Evolutionary conservation across 2,329 filamentous ascomycete genomes (phyloP).

Genomic region (Pyricularia pennisetigena): DNA sequence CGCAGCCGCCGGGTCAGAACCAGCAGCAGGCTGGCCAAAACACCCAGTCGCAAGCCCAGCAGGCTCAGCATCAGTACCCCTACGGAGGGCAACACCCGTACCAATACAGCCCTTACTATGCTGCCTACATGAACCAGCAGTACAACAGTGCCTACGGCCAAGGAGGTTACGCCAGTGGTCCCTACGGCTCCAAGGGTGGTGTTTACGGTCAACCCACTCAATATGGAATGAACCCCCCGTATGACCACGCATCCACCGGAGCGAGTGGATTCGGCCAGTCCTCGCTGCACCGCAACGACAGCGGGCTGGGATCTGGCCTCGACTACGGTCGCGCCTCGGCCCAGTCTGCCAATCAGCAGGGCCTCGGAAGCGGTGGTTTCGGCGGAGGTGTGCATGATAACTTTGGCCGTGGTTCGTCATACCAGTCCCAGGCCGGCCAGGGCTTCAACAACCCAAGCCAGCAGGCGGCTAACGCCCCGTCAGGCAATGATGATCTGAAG

Average conservation of each 20-base stretch:
- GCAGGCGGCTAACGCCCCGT: slow-evolving; percentile 32
- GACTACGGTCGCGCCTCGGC: slow-evolving; percentile 43
- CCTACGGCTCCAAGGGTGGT: slow-evolving; percentile 48
- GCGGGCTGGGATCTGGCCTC: slow-evolving; percentile 37
- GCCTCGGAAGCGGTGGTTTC: slow-evolving; percentile 40
- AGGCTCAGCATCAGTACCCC: slow-evolving; percentile 30
- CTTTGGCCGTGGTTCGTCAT: slow-evolving; percentile 42
- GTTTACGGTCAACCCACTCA: slow-evolving; percentile 44
- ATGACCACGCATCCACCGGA: slow-evolving; percentile 45
- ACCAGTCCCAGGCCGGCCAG: slow-evolving; percentile 45
- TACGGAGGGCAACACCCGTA: slow-evolving; percentile 42
- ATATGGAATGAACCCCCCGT: slow-evolving; percentile 47
- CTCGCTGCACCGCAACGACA: slow-evolving; percentile 40
- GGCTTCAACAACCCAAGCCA: slow-evolving; percentile 38
- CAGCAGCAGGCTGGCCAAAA: slow-evolving; percentile 33
- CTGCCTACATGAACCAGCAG: slow-evolving; percentile 42
- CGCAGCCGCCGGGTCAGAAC: slow-evolving; percentile 61
- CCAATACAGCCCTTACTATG: slow-evolving; percentile 53
- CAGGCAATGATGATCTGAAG: slow-evolving; percentile 45
- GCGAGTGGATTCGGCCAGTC: slow-evolving; percentile 43
- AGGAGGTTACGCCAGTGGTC: slow-evolving; percentile 34
- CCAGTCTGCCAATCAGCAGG: slow-evolving; percentile 39
- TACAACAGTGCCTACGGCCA: slow-evolving; percentile 40
- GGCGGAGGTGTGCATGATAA: slow-evolving; percentile 41
- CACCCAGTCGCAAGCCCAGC: slow-evolving; percentile 25